Base-by-base conservation (phyloP, 1,139 yeast genomes). In the Lodderomyces beijingensis region DNA sequence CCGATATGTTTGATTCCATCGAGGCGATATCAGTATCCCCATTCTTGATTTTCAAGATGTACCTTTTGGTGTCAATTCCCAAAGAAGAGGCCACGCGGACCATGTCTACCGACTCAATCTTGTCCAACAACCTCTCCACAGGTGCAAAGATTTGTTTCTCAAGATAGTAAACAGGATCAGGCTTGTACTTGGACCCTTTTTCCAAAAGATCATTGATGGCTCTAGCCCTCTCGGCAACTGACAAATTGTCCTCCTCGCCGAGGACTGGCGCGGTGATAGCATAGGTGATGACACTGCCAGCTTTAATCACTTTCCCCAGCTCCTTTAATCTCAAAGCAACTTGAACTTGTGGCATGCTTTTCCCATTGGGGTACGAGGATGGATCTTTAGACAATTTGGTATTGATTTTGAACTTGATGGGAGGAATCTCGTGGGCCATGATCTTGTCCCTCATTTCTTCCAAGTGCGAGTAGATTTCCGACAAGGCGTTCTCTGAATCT, bases 71-170 rank as follows among this genome's bases (percentile, higher is more conserved):
- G 49, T 88, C 95, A 28, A 91, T 66, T 0, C 95, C 95, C 29
- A 93, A 65, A 3, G 83, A 69, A 31, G 72, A 70, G 2, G 96
- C 95, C 20, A 91, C 68, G 43, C 94, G 71, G 31, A 79, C 76
- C 52, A 80, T 71, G 51, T 91, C 97, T 39, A 86, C 74, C 24
- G 97, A 96, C 42, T 87, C 94, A 37, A 93, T 80, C 43, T 83
- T 76, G 44, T 83, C 94, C 32, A 91, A 66, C 34, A 93, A 65
- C 58, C 98, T 80, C 51, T 87, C 94, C 10, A 91, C 80, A 1
- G 97, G 97, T 2, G 95, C 91, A 51, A 83, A 77, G 11, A 93
- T 74, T 57, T 93, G 99, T 53, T 86, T 84, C 43, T 83, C 94
- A 46, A 89, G 65, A 52, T 93, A 93, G 52, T 74, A 89, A 27